Conservation (phyloP, 106 monocot species). For the Dendrobium catenatum region DNA sequence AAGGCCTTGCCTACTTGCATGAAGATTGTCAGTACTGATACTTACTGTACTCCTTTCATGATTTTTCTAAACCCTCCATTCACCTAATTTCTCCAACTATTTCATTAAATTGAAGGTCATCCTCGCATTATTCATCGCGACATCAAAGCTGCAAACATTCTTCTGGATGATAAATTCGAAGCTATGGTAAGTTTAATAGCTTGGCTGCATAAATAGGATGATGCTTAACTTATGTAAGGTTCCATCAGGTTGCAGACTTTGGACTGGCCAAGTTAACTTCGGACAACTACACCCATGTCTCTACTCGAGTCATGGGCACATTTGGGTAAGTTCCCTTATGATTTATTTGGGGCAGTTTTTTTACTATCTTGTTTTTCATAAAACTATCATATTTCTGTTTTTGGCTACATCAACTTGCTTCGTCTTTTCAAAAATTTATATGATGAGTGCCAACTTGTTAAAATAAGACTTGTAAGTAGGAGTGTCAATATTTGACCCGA, state of each 20-base stretch:
- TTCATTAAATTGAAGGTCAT: conserved; percentile 38
- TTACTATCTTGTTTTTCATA: too few relatives aligned
- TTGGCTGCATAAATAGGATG: background rate
- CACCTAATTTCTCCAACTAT: background rate
- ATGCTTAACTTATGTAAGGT: background rate
- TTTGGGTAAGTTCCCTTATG: conserved; percentile 47
- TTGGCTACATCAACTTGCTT: too few relatives aligned
- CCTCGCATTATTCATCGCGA: conserved; percentile 87
- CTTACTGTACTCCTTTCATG: background rate
- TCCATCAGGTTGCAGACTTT: conserved; percentile 73
- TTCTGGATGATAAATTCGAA: conserved; percentile 72
- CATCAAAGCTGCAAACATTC: conserved; percentile 80
- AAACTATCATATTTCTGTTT: too few relatives aligned
- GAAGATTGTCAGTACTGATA: conserved; percentile 69
- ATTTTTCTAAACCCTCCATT: background rate
- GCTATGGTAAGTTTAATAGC: conserved; percentile 47
- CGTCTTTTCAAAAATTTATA: too few relatives aligned
- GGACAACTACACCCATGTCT: conserved; percentile 88
- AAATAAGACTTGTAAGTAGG: too few relatives aligned
- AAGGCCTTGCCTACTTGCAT: conserved; percentile 87
- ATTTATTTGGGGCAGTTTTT: background rate
- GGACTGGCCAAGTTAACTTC: conserved; percentile 75
- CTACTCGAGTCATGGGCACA: conserved; percentile 88
- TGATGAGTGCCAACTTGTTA: too few relatives aligned
- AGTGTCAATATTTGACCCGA: too few relatives aligned